These are phyloP conservation scores for Hanseniaspora occidentalis DNA, from an alignment of 805 yeast species.

Conservation along the genomic window DNA sequence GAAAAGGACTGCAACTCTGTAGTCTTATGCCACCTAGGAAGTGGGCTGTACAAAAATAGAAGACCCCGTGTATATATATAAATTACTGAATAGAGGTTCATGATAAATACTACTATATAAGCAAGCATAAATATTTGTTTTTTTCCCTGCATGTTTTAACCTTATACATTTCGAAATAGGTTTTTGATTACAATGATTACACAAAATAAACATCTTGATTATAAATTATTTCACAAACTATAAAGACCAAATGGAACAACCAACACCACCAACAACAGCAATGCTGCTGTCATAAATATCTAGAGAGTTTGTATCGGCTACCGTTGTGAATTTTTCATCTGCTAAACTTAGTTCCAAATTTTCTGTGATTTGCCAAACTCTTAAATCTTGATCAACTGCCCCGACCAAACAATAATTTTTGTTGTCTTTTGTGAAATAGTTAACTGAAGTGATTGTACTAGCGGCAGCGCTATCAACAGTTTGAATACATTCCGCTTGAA, in stretches of 20 bases:
- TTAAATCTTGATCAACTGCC: constrained; percentile 74
- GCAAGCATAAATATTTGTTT: background rate
- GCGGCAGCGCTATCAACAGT: constrained; percentile 57
- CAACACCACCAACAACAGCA: constrained; percentile 68
- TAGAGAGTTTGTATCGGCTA: constrained; percentile 82
- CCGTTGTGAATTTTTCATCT: constrained; percentile 52
- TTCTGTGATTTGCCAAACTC: constrained; percentile 44
- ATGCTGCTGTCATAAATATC: constrained; percentile 26
- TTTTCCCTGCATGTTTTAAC: background rate
- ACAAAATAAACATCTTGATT: too few relatives aligned
- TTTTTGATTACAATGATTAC: too few relatives aligned
- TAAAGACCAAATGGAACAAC: constrained; percentile 56
- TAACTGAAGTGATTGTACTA: constrained; percentile 55
- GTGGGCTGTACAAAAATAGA: too few relatives aligned
- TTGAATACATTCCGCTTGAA: constrained; percentile 17
- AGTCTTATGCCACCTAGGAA: too few relatives aligned
- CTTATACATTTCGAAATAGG: too few relatives aligned
- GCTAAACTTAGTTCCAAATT: constrained; percentile 17
- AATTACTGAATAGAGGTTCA: background rate
- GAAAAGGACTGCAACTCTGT: too few relatives aligned
- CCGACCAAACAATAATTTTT: constrained; percentile 36
- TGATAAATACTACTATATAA: background rate
- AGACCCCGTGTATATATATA: background rate
- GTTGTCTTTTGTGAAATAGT: constrained; percentile 14
- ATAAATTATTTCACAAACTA: too few relatives aligned